Evolutionary conservation across 305 asterid species (phyloP).

Genomic region (Salvia sclarea): DNA sequence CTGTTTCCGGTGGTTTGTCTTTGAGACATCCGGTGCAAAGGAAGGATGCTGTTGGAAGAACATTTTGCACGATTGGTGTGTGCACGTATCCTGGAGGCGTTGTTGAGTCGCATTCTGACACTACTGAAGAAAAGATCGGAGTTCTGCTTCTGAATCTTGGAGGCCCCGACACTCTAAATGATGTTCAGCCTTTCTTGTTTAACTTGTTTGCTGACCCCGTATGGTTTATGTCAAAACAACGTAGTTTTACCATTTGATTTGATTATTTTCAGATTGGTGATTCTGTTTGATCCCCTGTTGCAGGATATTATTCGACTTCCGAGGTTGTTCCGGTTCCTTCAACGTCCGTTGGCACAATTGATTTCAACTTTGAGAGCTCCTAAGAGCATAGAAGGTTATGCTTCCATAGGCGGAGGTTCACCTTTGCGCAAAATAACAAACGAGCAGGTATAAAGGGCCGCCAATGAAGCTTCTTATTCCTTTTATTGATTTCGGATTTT

Average conservation of each 20-base stretch:
- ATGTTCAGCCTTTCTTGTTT: conserved; percentile 92
- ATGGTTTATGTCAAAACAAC: conserved; percentile 31
- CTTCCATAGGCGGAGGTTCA: conserved; percentile 98
- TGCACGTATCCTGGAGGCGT: conserved; percentile 43
- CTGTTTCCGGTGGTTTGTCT: conserved; percentile 41
- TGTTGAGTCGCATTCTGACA: conserved; percentile 42
- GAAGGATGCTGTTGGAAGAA: conserved; percentile 46
- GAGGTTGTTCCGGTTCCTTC: conserved; percentile 79
- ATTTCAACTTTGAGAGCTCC: conserved; percentile 84
- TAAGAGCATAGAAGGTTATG: conserved; percentile 94
- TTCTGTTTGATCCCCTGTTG: conserved; percentile 10
- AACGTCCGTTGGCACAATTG: conserved; percentile 84
- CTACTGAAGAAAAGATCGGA: conserved; percentile 69
- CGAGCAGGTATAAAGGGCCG: conserved; percentile 61
- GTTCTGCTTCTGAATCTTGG: conserved; percentile 95
- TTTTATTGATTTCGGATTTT: not conserved
- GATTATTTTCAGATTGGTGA: conserved; percentile 21
- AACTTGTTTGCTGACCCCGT: conserved; percentile 93
- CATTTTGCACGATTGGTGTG: conserved; percentile 49
- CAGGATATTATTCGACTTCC: conserved; percentile 98
- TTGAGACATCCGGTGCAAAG: conserved; percentile 28
- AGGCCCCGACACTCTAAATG: conserved; percentile 88
- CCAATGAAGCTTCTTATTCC: not conserved
- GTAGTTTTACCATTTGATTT: not conserved
- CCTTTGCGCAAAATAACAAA: conserved; percentile 89